These are phyloP conservation scores for Coniophora puteana DNA, from an alignment of 1,284 basidiomycete species.

Conservation along the genomic window DNA sequence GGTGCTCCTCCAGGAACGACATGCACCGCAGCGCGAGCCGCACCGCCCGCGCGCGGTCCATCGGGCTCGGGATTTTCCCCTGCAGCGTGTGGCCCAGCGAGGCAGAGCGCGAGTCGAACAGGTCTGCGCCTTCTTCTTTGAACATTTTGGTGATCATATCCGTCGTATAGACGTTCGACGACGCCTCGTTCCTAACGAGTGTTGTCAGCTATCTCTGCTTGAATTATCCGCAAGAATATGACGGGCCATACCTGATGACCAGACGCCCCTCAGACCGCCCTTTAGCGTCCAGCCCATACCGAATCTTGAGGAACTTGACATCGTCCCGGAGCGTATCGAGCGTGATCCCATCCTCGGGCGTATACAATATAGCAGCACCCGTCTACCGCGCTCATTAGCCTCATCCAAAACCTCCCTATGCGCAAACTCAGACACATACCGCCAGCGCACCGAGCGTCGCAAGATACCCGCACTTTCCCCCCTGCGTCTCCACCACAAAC, in stretches of 20 bases:
- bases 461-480: conserved; percentile 94
- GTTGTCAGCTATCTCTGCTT: conserved; percentile 1
- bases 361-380: conserved; percentile 92
- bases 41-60: conserved; percentile 89
- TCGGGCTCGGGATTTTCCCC: conserved; percentile 91
- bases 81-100: conserved; percentile 96
- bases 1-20: conserved; percentile 88
- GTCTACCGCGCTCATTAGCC: conserved; percentile 44
- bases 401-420: background rate
- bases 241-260: conserved; percentile 82
- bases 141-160: conserved; percentile 93
- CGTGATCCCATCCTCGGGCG: conserved; percentile 87
- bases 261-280: conserved; percentile 92
- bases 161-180: conserved; percentile 89
- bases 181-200: conserved; percentile 72
- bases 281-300: conserved; percentile 84
- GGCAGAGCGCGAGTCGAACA: conserved; percentile 95
- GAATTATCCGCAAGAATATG: background rate
- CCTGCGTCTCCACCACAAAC: conserved; percentile 98
- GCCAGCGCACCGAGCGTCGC: conserved; percentile 95
- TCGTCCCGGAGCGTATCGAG: conserved; percentile 82
- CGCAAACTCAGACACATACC: conserved; percentile 43
- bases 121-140: conserved; percentile 84
- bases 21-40: conserved; percentile 91
- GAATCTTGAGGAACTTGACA: conserved; percentile 85